A percentile compares a stretch with the other conserved stretches of the same genome.
Evolutionary conservation across 768 basidiomycete genomes (phyloP).

Genomic region (Tricholoma bakamatsutake): DNA sequence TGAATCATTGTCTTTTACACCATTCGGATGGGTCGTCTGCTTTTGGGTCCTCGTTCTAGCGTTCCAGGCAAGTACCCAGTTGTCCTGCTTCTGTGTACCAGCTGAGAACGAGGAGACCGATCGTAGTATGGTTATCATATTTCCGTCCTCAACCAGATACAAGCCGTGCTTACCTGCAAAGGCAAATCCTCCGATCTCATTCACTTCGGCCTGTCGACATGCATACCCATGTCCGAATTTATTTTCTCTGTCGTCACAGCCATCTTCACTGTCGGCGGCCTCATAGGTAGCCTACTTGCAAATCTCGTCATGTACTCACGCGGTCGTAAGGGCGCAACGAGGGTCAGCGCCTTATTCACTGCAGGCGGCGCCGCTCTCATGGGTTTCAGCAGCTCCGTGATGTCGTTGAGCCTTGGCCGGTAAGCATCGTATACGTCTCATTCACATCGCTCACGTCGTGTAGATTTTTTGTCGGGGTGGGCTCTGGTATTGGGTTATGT

Average conservation of each 20-base stretch:
- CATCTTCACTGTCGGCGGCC: constrained; percentile 82
- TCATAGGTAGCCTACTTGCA: constrained; percentile 67
- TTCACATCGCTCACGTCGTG: background rate
- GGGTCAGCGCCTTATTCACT: constrained; percentile 50
- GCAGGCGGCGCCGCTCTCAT: constrained; percentile 61
- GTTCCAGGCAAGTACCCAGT: constrained; percentile 40
- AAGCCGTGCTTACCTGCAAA: constrained; percentile 71
- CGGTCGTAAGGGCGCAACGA: constrained; percentile 67
- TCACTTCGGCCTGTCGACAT: constrained; percentile 50
- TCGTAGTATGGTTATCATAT: constrained; percentile 87
- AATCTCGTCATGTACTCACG: constrained; percentile 62
- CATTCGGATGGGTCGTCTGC: constrained; percentile 59
- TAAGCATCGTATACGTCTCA: constrained; percentile 21
- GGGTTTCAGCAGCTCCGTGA: constrained; percentile 52
- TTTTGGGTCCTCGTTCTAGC: constrained; percentile 62
- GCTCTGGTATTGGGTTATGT: constrained; percentile 68
- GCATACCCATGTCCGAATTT: constrained; percentile 73
- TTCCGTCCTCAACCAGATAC: constrained; percentile 85
- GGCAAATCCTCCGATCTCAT: constrained; percentile 15
- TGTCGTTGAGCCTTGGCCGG: constrained; percentile 61
- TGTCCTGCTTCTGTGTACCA: background rate
- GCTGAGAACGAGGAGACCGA: background rate
- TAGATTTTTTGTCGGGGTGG: constrained; percentile 64
- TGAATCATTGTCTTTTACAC: constrained; percentile 33
- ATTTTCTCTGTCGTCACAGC: constrained; percentile 82